These are phyloP conservation scores for Setaria viridis DNA, from an alignment of 202 grass and related monocot genomes.

Conservation along the genomic window DNA sequence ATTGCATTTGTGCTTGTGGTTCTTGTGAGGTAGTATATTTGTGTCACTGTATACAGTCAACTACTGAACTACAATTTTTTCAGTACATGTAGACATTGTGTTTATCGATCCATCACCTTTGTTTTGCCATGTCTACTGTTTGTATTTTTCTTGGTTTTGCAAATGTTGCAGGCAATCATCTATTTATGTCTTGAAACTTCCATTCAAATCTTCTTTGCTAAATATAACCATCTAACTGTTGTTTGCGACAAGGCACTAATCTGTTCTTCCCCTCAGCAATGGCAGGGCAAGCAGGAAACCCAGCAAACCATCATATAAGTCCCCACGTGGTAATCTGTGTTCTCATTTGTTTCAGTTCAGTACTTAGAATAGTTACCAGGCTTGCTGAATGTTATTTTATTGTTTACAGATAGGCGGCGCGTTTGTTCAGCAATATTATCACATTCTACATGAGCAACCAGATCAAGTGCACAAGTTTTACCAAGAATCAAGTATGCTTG, in stretches of 20 bases:
- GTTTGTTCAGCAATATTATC: slow-evolving; percentile 96
- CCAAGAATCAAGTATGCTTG: slow-evolving; percentile 78
- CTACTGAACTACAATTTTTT: background rate
- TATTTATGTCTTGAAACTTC: background rate
- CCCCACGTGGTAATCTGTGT: slow-evolving; percentile 58
- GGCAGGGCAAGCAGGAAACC: slow-evolving; percentile 53
- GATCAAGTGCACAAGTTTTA: slow-evolving; percentile 89
- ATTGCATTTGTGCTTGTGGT: slow-evolving; percentile 18
- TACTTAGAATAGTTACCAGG: background rate
- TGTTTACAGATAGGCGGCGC: slow-evolving; percentile 67
- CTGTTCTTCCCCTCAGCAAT: slow-evolving; percentile 47
- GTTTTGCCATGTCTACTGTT: background rate
- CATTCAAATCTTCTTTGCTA: background rate
- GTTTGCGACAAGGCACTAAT: slow-evolving; percentile 36
- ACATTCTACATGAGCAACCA: slow-evolving; percentile 72
- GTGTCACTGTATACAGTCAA: background rate
- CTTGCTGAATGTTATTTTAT: slow-evolving; percentile 27
- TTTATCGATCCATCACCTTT: background rate
- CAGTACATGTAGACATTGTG: background rate
- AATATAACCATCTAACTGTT: background rate
- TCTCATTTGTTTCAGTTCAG: background rate
- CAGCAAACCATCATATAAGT: slow-evolving; percentile 35
- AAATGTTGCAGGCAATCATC: background rate
- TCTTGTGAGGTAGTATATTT: background rate
- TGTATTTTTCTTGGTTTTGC: background rate